Percentiles rank a stretch among this genome's conserved stretches.
phyloP scores from a whole-genome alignment of 2,329 filamentous ascomycete genomes.

The Fusarium sp. region DNA sequence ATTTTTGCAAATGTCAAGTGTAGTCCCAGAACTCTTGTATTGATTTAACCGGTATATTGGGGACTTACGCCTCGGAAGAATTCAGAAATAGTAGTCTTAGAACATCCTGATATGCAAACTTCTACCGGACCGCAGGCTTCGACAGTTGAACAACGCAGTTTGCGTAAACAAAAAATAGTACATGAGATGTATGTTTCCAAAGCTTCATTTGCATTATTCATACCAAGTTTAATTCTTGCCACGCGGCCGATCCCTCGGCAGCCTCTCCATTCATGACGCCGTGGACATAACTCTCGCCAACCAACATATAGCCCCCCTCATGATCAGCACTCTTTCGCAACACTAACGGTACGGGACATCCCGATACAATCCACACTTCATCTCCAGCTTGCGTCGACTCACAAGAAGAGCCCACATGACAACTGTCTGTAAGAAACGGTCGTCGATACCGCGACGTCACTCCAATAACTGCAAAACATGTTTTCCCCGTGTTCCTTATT shows the following conservation, averaged over 20 bases:
- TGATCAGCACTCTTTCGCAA: not conserved
- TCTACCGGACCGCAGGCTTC: too few species aligned
- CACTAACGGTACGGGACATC: slow-evolving; percentile 2
- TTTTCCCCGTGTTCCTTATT: not conserved
- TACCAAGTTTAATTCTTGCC: not conserved
- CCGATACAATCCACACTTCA: not conserved
- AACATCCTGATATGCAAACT: not conserved
- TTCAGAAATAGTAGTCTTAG: not conserved
- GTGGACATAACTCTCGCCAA: not conserved
- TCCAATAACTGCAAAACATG: not conserved
- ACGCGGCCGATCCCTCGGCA: not conserved
- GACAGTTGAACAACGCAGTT: rapidly evolving
- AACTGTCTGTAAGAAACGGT: not conserved
- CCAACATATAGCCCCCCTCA: not conserved
- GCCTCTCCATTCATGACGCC: not conserved
- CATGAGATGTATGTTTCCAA: too few species aligned
- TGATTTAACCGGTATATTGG: too few species aligned
- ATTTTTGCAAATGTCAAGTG: not conserved
- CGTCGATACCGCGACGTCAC: not conserved
- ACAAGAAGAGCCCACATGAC: not conserved
- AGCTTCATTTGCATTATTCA: not conserved
- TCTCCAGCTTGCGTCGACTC: not conserved
- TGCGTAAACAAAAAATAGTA: too few species aligned
- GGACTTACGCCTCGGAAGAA: too few species aligned
- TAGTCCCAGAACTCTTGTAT: not conserved